These are phyloP conservation scores for Apiotrichum domesticum DNA, from an alignment of 1,284 basidiomycete genomes.

Conservation along the genomic window DNA sequence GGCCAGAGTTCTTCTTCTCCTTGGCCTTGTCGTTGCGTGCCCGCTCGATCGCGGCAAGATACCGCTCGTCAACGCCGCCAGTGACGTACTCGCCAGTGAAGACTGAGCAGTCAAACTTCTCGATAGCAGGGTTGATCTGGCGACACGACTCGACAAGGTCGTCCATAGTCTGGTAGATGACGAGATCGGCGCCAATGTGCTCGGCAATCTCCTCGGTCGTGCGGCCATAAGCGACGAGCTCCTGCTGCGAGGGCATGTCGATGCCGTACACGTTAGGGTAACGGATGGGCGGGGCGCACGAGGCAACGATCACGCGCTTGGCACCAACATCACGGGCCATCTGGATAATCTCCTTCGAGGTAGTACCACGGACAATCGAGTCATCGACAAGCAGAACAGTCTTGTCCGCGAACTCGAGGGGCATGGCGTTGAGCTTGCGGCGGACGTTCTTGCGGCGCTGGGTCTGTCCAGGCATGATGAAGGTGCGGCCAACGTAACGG, in stretches of 20 bases:
- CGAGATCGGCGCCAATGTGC: slow-evolving; percentile 89
- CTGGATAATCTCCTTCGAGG: slow-evolving; percentile 97
- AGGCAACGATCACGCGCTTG: slow-evolving; percentile 94
- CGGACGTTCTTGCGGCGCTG: slow-evolving; percentile 85
- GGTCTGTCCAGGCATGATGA: slow-evolving; percentile 97
- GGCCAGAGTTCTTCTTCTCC: slow-evolving; percentile 42
- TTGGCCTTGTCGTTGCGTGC: slow-evolving; percentile 82
- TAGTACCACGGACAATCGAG: slow-evolving; percentile 97
- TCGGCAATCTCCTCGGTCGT: slow-evolving; percentile 69
- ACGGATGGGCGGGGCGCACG: slow-evolving; percentile 74
- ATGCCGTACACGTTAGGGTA: slow-evolving; percentile 97
- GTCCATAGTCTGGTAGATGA: slow-evolving; percentile 93
- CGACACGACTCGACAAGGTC: slow-evolving; percentile 85
- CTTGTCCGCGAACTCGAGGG: slow-evolving; percentile 91
- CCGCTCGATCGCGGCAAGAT: slow-evolving; percentile 70
- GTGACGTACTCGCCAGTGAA: slow-evolving; percentile 97
- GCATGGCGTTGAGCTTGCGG: slow-evolving; percentile 97
- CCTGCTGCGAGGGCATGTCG: slow-evolving; percentile 93
- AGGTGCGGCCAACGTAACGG: slow-evolving; percentile 94
- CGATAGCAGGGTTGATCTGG: slow-evolving; percentile 74
- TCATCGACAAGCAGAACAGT: slow-evolving; percentile 96
- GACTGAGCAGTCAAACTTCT: slow-evolving; percentile 90
- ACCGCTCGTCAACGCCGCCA: slow-evolving; percentile 83
- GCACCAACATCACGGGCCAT: slow-evolving; percentile 99
- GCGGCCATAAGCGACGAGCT: slow-evolving; percentile 86